Base-by-base conservation (phyloP, 2,329 filamentous ascomycete genomes). In the Apiospora sp. region DNA sequence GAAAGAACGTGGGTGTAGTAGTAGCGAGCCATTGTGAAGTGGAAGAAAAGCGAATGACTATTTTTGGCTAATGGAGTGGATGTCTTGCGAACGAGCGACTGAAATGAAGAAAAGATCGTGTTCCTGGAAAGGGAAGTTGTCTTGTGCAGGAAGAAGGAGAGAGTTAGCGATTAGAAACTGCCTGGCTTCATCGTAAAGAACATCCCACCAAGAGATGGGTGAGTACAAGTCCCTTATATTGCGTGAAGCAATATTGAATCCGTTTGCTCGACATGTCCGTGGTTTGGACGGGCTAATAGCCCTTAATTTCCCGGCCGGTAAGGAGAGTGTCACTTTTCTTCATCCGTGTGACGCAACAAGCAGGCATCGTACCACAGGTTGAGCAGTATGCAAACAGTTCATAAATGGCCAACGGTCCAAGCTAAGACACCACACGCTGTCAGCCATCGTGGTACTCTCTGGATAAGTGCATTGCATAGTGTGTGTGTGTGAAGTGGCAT, bases 231-330 rank as follows among this genome's bases (percentile, higher is more conserved):
- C 22, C 34, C 58, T 64, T 64, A 41, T 64, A 64, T 64, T 41
- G 16, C 2, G 58, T 41, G 34, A 41, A 24, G 22, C 30, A 41
- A n/a, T 41, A n/a, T 41, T 22, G 58, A 64, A 5, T 24, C 19
- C 12, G 58, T 41, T 64, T 64, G 58, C 10, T 64, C 58, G 13
- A 37, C 34, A n/a, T 64, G 34, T 41, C 22, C 30, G 10, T 41
- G 58, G 19, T 64, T 41, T 64, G 30, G 58, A 7, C 58, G 16
- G 58, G 58, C 58, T 41, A 64, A 64, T 64, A 14, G 34, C 58
- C 58, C 58, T 64, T 64, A 64, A 64, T 64, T 64, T 64, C 58
- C 58, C 34, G 58, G 34, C 34, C 34, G 58, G 22, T 41, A 64
- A 34, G 58, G 58, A 64, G 58, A 64, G 58, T 24, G 41, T 64